A percentile compares a stretch with the other conserved stretches of the same genome.
These are phyloP conservation scores for Kurtzmaniella quercitrusa DNA, from an alignment of 1,139 yeast genomes.

Conservation along the genomic window DNA sequence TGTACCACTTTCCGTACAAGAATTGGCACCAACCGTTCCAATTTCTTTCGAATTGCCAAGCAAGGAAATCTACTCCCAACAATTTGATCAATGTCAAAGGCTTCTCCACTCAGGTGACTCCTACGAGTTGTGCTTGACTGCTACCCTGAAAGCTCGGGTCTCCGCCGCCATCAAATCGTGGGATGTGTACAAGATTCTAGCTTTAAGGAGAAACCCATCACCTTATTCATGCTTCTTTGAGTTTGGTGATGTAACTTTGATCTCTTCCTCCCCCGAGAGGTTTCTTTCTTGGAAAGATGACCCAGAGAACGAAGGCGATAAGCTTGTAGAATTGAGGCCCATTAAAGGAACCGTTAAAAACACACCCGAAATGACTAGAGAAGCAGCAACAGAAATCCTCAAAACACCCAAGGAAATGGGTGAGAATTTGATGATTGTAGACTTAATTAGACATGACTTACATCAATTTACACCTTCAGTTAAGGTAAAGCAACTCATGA, in stretches of 20 bases:
- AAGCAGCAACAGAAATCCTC: constrained; percentile 59
- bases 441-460: constrained; percentile 87
- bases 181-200: constrained; percentile 73
- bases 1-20: constrained; percentile 26
- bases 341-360: constrained; percentile 93
- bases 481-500: constrained; percentile 74
- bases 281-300: constrained; percentile 72
- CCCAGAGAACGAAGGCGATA: constrained; percentile 13
- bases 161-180: constrained; percentile 54
- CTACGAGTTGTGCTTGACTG: constrained; percentile 88
- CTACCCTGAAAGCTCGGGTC: constrained; percentile 60
- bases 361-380: constrained; percentile 44
- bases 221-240: constrained; percentile 85
- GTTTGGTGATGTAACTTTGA: constrained; percentile 64
- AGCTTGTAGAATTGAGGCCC: constrained; percentile 76
- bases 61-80: constrained; percentile 47
- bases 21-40: constrained; percentile 16
- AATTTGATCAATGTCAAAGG: constrained; percentile 64
- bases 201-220: constrained; percentile 71
- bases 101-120: constrained; percentile 80
- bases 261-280: constrained; percentile 93
- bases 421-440: constrained; percentile 96
- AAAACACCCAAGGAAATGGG: constrained; percentile 92
- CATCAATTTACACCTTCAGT: constrained; percentile 67
- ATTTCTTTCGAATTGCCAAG: constrained; percentile 50